Percentiles rank a stretch among this genome's conserved stretches.
Evolutionary conservation across 805 yeast genomes (phyloP).

Genomic region (Barnettozyma wickerhamii): DNA sequence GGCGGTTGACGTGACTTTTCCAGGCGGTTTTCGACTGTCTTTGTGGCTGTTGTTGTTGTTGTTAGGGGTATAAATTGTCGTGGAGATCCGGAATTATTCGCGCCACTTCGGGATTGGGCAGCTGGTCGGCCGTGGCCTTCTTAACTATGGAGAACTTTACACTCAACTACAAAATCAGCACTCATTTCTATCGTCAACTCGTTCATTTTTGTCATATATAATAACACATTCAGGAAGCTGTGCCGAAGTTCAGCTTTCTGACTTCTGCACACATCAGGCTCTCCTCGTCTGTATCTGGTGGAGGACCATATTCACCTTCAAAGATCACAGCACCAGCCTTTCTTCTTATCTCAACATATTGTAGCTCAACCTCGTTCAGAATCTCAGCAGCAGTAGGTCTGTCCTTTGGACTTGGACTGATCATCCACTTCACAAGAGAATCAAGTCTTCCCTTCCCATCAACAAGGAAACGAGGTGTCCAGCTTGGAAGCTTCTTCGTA

Average conservation of each 20-base stretch:
- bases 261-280: conserved; percentile 17
- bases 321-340: conserved; percentile 92
- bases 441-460: conserved; percentile 74
- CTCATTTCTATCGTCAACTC: neutral
- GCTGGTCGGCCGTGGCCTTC: too few relatives aligned
- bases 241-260: conserved; percentile 20
- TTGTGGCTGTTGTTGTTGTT: too few relatives aligned
- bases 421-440: conserved; percentile 80
- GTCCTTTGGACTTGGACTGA: conserved; percentile 72
- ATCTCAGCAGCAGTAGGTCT: conserved; percentile 79
- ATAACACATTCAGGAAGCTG: neutral
- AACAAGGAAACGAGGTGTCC: conserved; percentile 84
- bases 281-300: conserved; percentile 40
- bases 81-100: neutral
- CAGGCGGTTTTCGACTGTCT: too few relatives aligned
- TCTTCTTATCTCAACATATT: conserved; percentile 71
- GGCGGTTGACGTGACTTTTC: too few relatives aligned
- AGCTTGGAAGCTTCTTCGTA: conserved; percentile 50
- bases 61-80: conserved; percentile 1
- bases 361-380: conserved; percentile 67
- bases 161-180: too few relatives aligned
- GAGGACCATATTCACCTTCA: conserved; percentile 94
- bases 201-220: too few relatives aligned
- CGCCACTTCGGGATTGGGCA: neutral
- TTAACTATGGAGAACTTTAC: too few relatives aligned